Evolutionary conservation across 768 basidiomycete genomes (phyloP).

Genomic region (Floccularia luteovirens): DNA sequence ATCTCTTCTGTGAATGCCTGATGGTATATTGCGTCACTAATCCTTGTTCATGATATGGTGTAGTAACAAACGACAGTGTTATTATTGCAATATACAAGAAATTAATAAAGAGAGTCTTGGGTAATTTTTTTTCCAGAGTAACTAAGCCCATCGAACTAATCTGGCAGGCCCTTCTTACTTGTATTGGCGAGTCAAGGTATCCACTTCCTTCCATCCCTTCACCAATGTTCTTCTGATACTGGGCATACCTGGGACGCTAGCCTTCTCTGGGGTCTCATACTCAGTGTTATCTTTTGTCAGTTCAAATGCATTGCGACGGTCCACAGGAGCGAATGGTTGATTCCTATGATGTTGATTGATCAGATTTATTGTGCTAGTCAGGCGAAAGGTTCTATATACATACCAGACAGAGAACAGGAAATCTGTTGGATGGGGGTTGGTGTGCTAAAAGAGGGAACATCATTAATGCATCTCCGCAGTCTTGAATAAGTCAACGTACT

Average conservation of each 20-base stretch:
- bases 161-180: no score
- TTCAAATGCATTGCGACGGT: slow-evolving; percentile 48
- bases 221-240: slow-evolving; percentile 32
- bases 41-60: no score
- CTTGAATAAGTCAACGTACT: slow-evolving; percentile 26
- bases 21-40: no score
- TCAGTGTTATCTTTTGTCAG: slow-evolving; percentile 29
- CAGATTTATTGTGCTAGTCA: neutral
- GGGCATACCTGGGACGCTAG: slow-evolving; percentile 20
- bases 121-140: no score
- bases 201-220: slow-evolving; percentile 33
- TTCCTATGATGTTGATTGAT: slow-evolving; percentile 26
- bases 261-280: slow-evolving; percentile 23
- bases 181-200: slow-evolving; percentile 24
- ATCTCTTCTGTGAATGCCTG: no score
- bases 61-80: no score
- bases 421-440: slow-evolving; percentile 38
- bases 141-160: no score
- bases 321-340: slow-evolving; percentile 64
- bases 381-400: neutral
- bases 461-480: neutral
- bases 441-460: slow-evolving; percentile 35
- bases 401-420: slow-evolving; percentile 46
- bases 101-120: no score
- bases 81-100: no score